Evolutionary conservation across 2,329 filamentous ascomycete genomes (phyloP), one percentile per base, ranked within the genome.

Genomic region (Cladosporium phlei): DNA sequence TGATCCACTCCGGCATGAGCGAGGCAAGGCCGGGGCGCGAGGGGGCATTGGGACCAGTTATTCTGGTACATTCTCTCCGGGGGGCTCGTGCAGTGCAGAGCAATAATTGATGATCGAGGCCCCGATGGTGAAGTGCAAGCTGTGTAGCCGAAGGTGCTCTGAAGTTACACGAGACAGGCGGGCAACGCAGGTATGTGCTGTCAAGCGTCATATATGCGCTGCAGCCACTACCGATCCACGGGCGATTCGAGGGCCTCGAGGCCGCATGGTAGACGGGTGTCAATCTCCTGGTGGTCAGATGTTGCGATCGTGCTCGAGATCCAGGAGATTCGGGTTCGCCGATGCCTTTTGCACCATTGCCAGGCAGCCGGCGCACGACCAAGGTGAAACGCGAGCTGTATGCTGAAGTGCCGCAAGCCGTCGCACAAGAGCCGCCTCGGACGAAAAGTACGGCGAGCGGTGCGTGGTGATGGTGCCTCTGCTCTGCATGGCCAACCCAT

Each of bases 131-230:
- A 44, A 28, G 46, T 17, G 21, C 30, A 35, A 38, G 28, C 30
- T 52, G 56, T 56, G 55, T 50, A 53, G 55, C 55, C 55, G 52
- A 57, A 44, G 38, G 22, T 34, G 48, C 47, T 48, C 37, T 43
- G 35, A 22, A 49, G 38, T 51, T 39, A 46, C 38, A 45, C 48
- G 33, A 37, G 33, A 43, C 49, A 46, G 45, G 38, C 35, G 33
- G 38, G 20, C 47, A 30, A n/a, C 30, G 46, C 46, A 53, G 48
- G 46, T 54, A 58, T 59, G 57, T 56, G 58, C 57, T 59, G 55
- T 59, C 56, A 58, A 48, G 28, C 44, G 46, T 40, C 19, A 38
- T 52, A 42, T 48, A 52, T 33, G 47, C 44, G 38, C 51, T 53
- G 54, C 53, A 55, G 55, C 55, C 54, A 55, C 55, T 39, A 34